Base-by-base conservation (phyloP, 1,284 basidiomycete genomes). In the Malassezia sp. region DNA sequence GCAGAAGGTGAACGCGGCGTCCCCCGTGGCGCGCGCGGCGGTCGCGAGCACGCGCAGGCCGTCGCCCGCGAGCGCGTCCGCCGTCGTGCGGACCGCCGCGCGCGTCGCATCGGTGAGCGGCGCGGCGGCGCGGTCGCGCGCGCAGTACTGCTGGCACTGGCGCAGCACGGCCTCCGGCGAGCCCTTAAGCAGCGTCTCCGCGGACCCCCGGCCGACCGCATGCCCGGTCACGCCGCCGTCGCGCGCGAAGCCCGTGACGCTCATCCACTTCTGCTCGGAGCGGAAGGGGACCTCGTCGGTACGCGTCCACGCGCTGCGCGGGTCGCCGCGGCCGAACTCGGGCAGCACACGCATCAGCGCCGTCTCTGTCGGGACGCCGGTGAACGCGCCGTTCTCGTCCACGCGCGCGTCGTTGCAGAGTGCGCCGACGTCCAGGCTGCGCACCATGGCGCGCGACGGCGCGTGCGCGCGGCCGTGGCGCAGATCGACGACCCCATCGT, bases 321-420 rank as follows among this genome's bases (percentile, higher is more conserved):
- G 78, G 69, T 93, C 88, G 10, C 76, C 71, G 28, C 85, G 65
- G 0, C 77, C 79, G 55, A 89, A 83, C 0, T 77, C 64, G 0
- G 78, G 74, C n/a, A 93, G 74, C 3, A 87, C 79, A 59, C 89
- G 86, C 35, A 93, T 73, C 48, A 96, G 72, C 1, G 91, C 91
- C 2, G 95, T 88, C 61, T 97, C 90, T 1, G 90, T 96, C 2
- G 85, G 80, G 67, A 91, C 88, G 0, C 90, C 91, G 5, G 88
- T 80, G 56, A 79, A 83, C 8, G 77, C 72, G 1, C 84, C 84
- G 37, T 83, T 78, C 49, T 83, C 81, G 59, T 83, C 82, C 50
- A 77, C 73, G 52, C 78, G 76, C 3, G 75, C 72, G 51, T 77
- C 75, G 64, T 77, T 77, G 67, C 77, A 78, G 9, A 78, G 56